These are phyloP conservation scores for Solanum appendiculatum DNA, from an alignment of 257 asterid species.

Conservation along the genomic window DNA sequence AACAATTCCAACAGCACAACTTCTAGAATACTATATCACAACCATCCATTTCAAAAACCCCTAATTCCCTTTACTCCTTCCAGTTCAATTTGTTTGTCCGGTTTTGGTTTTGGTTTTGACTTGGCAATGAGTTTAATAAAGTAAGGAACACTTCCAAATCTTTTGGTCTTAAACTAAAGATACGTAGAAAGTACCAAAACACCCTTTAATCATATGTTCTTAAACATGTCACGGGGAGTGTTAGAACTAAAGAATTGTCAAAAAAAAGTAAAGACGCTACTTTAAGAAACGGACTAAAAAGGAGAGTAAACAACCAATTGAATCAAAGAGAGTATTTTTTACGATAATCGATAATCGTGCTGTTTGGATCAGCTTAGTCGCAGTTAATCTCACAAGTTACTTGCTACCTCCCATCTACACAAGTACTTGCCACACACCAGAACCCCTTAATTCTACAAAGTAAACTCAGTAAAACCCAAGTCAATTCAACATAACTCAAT, in stretches of 20 bases:
- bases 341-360: too few relatives aligned
- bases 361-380: neutral
- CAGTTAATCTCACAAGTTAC: neutral
- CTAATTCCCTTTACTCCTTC: neutral
- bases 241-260: neutral
- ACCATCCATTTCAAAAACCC: neutral
- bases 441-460: neutral
- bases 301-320: neutral
- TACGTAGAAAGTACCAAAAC: neutral
- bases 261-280: neutral
- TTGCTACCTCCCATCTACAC: neutral
- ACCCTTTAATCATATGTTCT: too few relatives aligned
- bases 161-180: neutral
- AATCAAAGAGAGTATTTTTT: neutral
- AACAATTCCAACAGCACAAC: conserved; percentile 1
- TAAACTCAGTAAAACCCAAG: neutral
- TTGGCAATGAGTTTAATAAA: too few relatives aligned
- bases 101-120: too few relatives aligned
- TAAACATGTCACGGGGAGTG: neutral
- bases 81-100: too few relatives aligned
- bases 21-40: neutral
- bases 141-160: neutral
- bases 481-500: neutral
- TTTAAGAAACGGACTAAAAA: neutral
- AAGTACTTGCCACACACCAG: neutral